These are phyloP conservation scores for Candida incommunis DNA, from an alignment of 805 yeast species.

Conservation along the genomic window DNA sequence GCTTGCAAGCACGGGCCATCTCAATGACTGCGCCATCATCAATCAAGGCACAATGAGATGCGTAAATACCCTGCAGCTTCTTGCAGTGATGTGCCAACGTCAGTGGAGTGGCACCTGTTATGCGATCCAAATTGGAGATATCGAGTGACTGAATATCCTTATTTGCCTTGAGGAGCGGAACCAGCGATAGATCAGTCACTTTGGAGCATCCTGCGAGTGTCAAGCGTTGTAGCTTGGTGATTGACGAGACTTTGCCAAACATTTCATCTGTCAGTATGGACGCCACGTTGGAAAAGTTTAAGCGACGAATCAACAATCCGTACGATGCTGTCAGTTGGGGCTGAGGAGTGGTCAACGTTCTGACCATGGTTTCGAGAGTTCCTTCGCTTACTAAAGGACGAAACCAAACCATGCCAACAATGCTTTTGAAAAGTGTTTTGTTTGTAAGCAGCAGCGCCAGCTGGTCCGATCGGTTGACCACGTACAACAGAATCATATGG, in stretches of 20 bases:
- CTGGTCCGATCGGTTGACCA: constrained; percentile 12
- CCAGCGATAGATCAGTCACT: constrained; percentile 46
- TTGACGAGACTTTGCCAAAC: constrained; percentile 44
- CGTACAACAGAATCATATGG: constrained; percentile 10
- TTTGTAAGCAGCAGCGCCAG: constrained; percentile 47
- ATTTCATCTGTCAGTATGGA: constrained; percentile 50
- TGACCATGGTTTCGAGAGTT: constrained; percentile 32
- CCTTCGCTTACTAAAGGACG: constrained; percentile 54
- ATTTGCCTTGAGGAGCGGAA: constrained; percentile 49
- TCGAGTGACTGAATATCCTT: constrained; percentile 71
- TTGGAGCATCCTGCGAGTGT: constrained; percentile 70
- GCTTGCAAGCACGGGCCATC: constrained; percentile 49
- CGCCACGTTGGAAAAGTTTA: constrained; percentile 67
- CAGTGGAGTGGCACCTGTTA: constrained; percentile 54
- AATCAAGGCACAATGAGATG: constrained; percentile 68
- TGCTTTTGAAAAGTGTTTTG: constrained; percentile 62
- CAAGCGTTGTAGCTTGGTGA: constrained; percentile 68
- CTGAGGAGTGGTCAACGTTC: constrained; percentile 34
- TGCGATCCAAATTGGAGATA: constrained; percentile 59
- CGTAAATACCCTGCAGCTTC: constrained; percentile 77
- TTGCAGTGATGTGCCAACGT: constrained; percentile 60
- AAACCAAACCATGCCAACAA: constrained; percentile 75
- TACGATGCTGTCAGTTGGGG: constrained; percentile 54
- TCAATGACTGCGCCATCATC: constrained; percentile 47
- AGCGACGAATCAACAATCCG: constrained; percentile 49